Percentiles rank a stretch among this genome's conserved stretches.
Evolutionary conservation across 768 basidiomycete species (phyloP).

Genomic region (Boletus reticulatus): DNA sequence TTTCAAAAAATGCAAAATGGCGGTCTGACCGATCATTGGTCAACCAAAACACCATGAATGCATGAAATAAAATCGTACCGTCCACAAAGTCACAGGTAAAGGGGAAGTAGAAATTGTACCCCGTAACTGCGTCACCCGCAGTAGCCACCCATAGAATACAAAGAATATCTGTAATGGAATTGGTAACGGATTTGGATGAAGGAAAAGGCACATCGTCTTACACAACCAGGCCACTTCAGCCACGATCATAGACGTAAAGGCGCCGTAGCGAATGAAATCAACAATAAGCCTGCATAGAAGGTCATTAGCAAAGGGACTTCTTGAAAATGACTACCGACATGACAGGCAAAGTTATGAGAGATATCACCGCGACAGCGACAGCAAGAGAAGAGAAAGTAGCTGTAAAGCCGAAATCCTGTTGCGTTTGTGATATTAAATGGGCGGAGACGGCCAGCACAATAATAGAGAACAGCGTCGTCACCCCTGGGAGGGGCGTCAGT

Average conservation of each 20-base stretch:
- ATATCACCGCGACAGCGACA: constrained; percentile 27
- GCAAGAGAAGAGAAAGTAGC: constrained; percentile 26
- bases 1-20: constrained; percentile 16
- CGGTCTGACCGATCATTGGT: background rate
- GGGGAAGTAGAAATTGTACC: constrained; percentile 1
- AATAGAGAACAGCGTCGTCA: constrained; percentile 23
- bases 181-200: background rate
- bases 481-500: constrained; percentile 12
- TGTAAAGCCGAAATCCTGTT: constrained; percentile 5
- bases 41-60: background rate
- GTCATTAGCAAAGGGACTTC: background rate
- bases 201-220: constrained; percentile 17
- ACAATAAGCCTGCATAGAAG: constrained; percentile 30
- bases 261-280: constrained; percentile 35
- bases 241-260: constrained; percentile 37
- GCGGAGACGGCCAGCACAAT: constrained; percentile 32
- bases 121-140: constrained; percentile 27
- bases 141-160: constrained; percentile 41
- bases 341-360: constrained; percentile 28
- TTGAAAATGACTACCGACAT: constrained; percentile 18
- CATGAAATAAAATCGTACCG: constrained; percentile 3
- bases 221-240: constrained; percentile 38
- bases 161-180: constrained; percentile 27
- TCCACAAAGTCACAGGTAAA: constrained; percentile 2
- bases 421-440: constrained; percentile 23